Conservation (phyloP, 2,329 filamentous ascomycete genomes). For the Taxawa tesnikishii region DNA sequence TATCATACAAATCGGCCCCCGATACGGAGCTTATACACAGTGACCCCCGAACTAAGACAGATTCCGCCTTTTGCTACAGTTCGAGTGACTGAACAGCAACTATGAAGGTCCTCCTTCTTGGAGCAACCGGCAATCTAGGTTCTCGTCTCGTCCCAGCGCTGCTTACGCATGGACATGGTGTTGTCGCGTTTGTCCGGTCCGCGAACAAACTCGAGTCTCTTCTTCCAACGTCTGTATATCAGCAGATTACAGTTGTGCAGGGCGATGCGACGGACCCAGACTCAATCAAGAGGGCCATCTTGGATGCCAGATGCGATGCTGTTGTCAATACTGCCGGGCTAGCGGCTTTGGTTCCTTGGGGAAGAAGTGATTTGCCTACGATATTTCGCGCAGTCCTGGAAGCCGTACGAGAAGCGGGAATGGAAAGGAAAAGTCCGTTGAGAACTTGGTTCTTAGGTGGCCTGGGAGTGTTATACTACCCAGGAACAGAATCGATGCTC, state of each 20-base stretch:
- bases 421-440: constrained; percentile 20
- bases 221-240: constrained; percentile 20
- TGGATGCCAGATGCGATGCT: constrained; percentile 24
- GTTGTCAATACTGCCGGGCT: constrained; percentile 28
- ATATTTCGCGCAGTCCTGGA: constrained; percentile 24
- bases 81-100: no score
- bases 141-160: constrained; percentile 23
- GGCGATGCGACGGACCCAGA: constrained; percentile 25
- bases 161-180: constrained; percentile 22
- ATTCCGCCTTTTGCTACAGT: no score
- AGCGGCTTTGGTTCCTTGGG: constrained; percentile 25
- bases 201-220: constrained; percentile 23
- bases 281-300: constrained; percentile 23
- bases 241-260: constrained; percentile 21
- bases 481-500: constrained; percentile 21
- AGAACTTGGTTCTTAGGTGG: constrained; percentile 27
- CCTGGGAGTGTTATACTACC: constrained; percentile 23
- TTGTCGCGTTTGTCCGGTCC: constrained; percentile 29
- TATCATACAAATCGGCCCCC: no score
- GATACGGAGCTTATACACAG: no score
- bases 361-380: constrained; percentile 21
- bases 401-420: constrained; percentile 20
- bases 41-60: no score
- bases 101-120: constrained; percentile 30
- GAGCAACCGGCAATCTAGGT: constrained; percentile 28